Evolutionary conservation across 2,329 filamentous ascomycete genomes (phyloP).

Genomic region (Diaporthe sp.): DNA sequence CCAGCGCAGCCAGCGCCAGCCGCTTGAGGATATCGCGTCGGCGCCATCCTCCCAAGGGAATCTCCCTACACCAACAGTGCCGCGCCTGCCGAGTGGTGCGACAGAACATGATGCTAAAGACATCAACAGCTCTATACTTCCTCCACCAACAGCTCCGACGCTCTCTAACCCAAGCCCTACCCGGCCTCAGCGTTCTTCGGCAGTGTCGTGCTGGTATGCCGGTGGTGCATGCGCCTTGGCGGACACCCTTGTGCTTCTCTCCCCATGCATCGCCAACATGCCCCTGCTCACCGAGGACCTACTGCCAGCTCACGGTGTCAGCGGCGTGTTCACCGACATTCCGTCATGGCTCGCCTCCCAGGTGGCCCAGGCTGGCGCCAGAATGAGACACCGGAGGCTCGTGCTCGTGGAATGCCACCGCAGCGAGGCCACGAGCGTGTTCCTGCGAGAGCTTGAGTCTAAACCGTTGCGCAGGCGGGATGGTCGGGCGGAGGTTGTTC

Average conservation of each 20-base stretch:
- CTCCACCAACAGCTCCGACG: conserved; percentile 39
- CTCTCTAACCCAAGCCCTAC: conserved; percentile 8
- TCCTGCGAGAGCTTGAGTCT: conserved; percentile 43
- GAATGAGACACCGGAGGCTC: conserved; percentile 40
- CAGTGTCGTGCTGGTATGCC: conserved; percentile 45
- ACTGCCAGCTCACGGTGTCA: conserved; percentile 54
- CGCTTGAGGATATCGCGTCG: conserved; percentile 32
- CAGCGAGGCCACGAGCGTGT: conserved; percentile 41
- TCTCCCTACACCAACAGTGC: not conserved
- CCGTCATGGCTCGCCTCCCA: conserved; percentile 20
- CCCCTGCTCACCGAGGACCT: conserved; percentile 51
- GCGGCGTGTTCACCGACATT: conserved; percentile 45
- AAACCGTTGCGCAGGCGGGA: conserved; percentile 38
- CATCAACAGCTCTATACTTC: not conserved
- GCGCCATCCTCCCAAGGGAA: conserved; percentile 26
- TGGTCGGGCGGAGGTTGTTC: conserved; percentile 43
- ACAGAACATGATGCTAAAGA: not conserved
- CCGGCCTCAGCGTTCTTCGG: not conserved
- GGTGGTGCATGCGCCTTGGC: conserved; percentile 50
- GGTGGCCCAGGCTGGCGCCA: not conserved
- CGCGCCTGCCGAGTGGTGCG: not conserved
- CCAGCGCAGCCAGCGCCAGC: conserved; percentile 16
- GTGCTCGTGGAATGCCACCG: conserved; percentile 47
- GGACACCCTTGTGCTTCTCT: conserved; percentile 51
- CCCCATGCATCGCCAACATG: conserved; percentile 51